Base-by-base conservation (phyloP, 768 basidiomycete species). In the Tricholoma hemisulphureum region DNA sequence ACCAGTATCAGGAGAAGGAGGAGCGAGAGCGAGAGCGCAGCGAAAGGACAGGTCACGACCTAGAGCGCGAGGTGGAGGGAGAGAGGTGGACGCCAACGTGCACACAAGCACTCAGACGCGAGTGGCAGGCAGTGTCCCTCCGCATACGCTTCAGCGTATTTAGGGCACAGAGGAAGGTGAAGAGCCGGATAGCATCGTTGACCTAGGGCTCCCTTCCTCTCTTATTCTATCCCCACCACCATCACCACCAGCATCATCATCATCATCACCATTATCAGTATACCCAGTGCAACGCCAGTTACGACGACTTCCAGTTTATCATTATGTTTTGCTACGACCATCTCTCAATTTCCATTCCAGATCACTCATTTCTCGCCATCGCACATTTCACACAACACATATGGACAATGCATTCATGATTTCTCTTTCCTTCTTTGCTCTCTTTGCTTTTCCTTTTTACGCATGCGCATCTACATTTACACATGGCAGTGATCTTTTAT, bases 111-210 rank as follows among this genome's bases (percentile, higher is more conserved):
- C 69, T 88, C 41, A 73, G 75, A 56, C 74, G 82, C 8, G 82
- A 85, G 57, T 87, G 87, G 86, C 83, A 85, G 63, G 83, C 85
- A 8, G 59, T 87, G 26, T 68, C 76, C 0, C 77, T 88, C 20
- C 71, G 83, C 57, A 61, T 87, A 28, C 76, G 83, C 41, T 86
- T 88, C 63, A 72, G 76, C 56, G 70, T 87, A 41, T 88, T 87
- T 68, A 73, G 85, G 53, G 73, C 76, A 13, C 71, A 74, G 68
- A 64, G 73, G 51, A 63, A 69, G 56, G 60, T 77, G 16, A 71
- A 65, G 69, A 64, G 61, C 39, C 57, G 71, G 21, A 49, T 49
- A 1, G 26, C 46, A 28, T 49, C 46, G n/a, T 29, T 49, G 7
- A 28, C 46, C 11, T 49, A 49, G 43, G 7, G 11, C 46, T 8